phyloP scores from a whole-genome alignment of 2,329 filamentous ascomycete species.

The Aspergillus pseudoviridinutans region DNA sequence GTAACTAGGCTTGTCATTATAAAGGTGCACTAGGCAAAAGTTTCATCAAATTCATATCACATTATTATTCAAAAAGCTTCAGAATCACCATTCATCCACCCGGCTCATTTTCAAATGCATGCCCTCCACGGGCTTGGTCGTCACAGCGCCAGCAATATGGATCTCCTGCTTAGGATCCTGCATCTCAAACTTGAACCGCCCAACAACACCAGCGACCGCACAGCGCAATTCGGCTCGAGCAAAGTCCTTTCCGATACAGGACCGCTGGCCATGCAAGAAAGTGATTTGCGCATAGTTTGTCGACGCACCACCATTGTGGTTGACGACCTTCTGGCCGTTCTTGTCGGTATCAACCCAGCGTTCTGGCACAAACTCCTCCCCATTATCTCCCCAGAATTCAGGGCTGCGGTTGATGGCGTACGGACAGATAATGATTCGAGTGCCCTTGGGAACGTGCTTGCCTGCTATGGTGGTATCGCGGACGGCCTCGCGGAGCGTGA shows the following conservation, averaged over 20 bases:
- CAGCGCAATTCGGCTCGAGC: conserved; percentile 39
- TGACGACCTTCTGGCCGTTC: conserved; percentile 48
- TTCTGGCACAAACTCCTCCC: conserved; percentile 69
- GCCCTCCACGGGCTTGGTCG: conserved; percentile 38
- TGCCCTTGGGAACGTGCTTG: conserved; percentile 64
- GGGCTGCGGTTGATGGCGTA: conserved; percentile 68
- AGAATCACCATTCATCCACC: conserved; percentile 29
- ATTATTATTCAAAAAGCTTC: neutral
- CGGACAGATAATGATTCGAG: conserved; percentile 62
- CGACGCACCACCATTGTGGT: conserved; percentile 48
- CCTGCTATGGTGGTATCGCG: conserved; percentile 55
- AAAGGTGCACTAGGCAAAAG: neutral
- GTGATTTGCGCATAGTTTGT: conserved; percentile 39
- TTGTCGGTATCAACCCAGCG: conserved; percentile 62
- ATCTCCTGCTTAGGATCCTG: conserved; percentile 34
- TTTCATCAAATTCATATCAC: neutral
- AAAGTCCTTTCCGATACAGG: conserved; percentile 42
- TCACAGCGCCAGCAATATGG: conserved; percentile 34
- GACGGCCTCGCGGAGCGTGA: conserved; percentile 38
- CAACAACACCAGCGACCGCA: conserved; percentile 37
- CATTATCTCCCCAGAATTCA: conserved; percentile 70
- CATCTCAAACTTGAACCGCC: conserved; percentile 33
- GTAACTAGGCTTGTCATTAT: neutral
- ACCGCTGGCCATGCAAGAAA: conserved; percentile 37
- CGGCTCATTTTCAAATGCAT: conserved; percentile 33